Conservation (phyloP, 2,329 filamentous ascomycete species). For the Cercospora zeina region DNA sequence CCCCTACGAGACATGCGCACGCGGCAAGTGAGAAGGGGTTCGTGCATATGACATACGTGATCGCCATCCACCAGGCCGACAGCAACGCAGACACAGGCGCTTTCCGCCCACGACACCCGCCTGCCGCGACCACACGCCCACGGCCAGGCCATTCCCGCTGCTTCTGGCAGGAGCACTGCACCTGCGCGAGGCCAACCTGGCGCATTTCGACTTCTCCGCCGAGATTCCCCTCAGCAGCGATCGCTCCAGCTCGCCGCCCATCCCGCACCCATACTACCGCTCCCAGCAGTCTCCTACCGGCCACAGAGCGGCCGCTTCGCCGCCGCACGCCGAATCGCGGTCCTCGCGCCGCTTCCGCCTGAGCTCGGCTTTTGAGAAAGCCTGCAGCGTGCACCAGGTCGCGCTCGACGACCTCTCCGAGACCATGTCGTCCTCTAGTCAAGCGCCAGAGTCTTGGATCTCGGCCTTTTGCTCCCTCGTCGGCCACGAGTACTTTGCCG, state of each 20-base stretch:
- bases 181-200: conserved; percentile 12
- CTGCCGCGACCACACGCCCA: background rate
- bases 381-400: conserved; percentile 33
- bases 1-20: conserved; percentile 8
- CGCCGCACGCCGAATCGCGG: conserved; percentile 16
- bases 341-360: conserved; percentile 32
- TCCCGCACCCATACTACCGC: conserved; percentile 8
- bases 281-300: conserved; percentile 8
- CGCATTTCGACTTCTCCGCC: conserved; percentile 15
- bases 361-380: conserved; percentile 36
- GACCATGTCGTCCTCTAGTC: conserved; percentile 58
- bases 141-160: background rate
- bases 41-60: background rate
- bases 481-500: conserved; percentile 97
- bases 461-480: conserved; percentile 92
- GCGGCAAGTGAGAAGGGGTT: conserved; percentile 5
- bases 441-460: conserved; percentile 87
- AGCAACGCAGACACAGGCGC: background rate
- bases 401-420: conserved; percentile 30
- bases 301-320: conserved; percentile 11
- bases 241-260: conserved; percentile 17
- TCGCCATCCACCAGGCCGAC: background rate
- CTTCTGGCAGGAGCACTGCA: conserved; percentile 7
- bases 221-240: conserved; percentile 21
- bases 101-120: background rate